Evolutionary conservation across 768 basidiomycete species (phyloP), one percentile per base, ranked within the genome.

Genomic region (Termitomyces sp.): DNA sequence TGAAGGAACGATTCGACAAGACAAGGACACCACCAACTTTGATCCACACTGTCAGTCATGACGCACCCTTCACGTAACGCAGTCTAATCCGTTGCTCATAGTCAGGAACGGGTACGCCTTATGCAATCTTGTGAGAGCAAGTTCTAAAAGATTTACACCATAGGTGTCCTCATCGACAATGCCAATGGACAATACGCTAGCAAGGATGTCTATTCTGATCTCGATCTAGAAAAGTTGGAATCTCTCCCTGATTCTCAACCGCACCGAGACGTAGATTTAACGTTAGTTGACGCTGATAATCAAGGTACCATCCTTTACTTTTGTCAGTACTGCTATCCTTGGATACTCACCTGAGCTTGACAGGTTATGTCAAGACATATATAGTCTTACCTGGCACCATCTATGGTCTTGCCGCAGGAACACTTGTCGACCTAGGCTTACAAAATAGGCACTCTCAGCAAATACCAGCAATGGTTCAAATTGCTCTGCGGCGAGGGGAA

Each of bases 371-470:
- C 63, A 66, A 64, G 36, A 66, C 65, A 0, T 82, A 84, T 68
- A 84, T 86, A 59, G 66, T 87, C 55, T 65, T 83, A 13, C 84
- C 85, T 1, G 74, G 79, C 4, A 84, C 81, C 1, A 81, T 86
- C 48, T 87, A 82, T 62, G 84, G 82, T 35, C 70, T 78, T 8
- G 80, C 83, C 0, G 68, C 71, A 0, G 80, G 79, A 13, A 69
- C 73, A 28, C 75, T 86, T n/a, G 79, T 79, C n/a, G 79, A 85
- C 24, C 72, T 76, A 5, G 82, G 80, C 2, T 70, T 86, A 45
- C 74, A 79, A 59, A 83, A 86, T 65, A 61, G 73, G 2, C 75
- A 79, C 56, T 84, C 84, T 1, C 76, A 80, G 32, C 83, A 83
- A 63, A 78, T 86, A 38, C 84, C 85, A 2, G 28, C 35, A 2